Percentiles rank a stretch among this genome's conserved stretches.
phyloP scores from a whole-genome alignment of 495 filamentous ascomycete species.

The Penicillium maclennaniae region DNA sequence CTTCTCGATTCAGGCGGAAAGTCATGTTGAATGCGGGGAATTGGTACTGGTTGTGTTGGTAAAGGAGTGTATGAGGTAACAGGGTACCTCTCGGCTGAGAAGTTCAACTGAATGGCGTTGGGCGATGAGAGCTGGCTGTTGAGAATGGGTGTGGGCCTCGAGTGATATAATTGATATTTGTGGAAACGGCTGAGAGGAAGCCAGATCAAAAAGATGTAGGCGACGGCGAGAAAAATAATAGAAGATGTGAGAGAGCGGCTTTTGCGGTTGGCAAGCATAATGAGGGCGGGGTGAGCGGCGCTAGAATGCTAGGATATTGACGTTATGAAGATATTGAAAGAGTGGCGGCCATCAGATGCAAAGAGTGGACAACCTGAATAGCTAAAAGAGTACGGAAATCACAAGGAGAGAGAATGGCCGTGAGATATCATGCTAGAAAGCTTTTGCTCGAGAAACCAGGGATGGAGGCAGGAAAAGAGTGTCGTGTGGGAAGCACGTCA shows the following conservation, averaged over 20 bases:
- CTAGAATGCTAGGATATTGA: not conserved
- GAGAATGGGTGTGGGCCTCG: constrained; percentile 13
- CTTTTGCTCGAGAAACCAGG: constrained; percentile 1
- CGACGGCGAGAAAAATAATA: constrained; percentile 13
- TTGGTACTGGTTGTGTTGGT: constrained; percentile 39
- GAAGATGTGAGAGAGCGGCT: constrained; percentile 17
- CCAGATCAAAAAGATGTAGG: constrained; percentile 23
- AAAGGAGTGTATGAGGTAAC: constrained; percentile 47
- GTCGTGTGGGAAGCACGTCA: constrained; percentile 14
- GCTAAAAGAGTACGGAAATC: not conserved
- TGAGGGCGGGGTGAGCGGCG: constrained; percentile 18
- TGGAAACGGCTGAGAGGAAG: constrained; percentile 27
- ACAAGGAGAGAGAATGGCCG: not conserved
- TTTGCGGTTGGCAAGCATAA: constrained; percentile 30
- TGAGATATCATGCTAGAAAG: not conserved
- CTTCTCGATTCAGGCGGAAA: constrained; percentile 44
- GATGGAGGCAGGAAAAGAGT: not conserved
- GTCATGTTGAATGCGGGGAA: constrained; percentile 50
- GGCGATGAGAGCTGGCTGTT: constrained; percentile 1
- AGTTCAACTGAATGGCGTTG: constrained; percentile 39
- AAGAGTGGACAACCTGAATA: constrained; percentile 11
- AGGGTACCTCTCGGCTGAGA: constrained; percentile 45
- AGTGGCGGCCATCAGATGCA: constrained; percentile 27
- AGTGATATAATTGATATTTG: constrained; percentile 4
- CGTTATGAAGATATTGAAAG: constrained; percentile 16